Conservation (phyloP, 345 rosid species). For the Excoecaria agallocha region DNA sequence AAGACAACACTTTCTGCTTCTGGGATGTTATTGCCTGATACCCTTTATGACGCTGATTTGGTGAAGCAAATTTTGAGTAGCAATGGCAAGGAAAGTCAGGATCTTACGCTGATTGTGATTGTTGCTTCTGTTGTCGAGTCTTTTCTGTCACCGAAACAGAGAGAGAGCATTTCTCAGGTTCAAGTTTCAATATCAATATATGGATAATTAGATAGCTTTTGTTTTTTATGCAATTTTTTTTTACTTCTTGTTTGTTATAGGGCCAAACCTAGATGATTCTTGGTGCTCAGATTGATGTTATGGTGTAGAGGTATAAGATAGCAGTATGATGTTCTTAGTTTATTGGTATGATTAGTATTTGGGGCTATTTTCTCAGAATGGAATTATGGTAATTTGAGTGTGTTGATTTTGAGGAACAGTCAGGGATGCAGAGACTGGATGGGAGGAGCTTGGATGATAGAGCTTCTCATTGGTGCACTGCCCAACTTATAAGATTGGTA, state of each 20-base stretch:
- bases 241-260: slow-evolving; percentile 10
- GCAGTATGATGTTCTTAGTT: no score
- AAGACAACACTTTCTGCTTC: slow-evolving; percentile 84
- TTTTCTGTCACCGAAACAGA: slow-evolving; percentile 46
- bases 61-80: slow-evolving; percentile 36
- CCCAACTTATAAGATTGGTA: no score
- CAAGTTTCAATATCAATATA: background rate
- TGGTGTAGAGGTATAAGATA: no score
- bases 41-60: slow-evolving; percentile 38
- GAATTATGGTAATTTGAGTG: no score
- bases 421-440: no score
- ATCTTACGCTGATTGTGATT: slow-evolving; percentile 53
- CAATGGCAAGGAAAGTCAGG: slow-evolving; percentile 23
- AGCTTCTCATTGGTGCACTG: no score
- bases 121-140: slow-evolving; percentile 89
- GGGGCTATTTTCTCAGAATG: no score
- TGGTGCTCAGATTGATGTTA: no score
- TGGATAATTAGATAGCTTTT: background rate
- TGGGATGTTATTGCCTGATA: slow-evolving; percentile 63
- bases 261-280: no score
- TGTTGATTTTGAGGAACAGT: no score
- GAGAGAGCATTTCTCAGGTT: slow-evolving; percentile 56
- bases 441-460: no score
- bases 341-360: no score
- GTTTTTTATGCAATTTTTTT: slow-evolving; percentile 11